Evolutionary conservation across 2,329 filamentous ascomycete genomes (phyloP).

Genomic region (Ophiostoma pallidulum): DNA sequence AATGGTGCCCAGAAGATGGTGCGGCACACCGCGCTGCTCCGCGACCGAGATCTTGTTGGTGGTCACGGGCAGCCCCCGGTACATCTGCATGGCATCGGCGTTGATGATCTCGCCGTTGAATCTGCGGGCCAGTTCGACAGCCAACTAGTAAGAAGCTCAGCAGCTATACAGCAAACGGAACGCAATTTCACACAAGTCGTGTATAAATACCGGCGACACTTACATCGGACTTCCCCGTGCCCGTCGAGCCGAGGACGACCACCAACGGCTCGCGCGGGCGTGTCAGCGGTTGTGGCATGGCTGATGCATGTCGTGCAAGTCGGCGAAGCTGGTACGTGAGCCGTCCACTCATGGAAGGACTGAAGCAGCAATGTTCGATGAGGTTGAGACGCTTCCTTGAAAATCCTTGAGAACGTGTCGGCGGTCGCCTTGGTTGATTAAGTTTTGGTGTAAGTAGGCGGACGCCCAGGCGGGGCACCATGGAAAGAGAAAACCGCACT

Average conservation of each 20-base stretch:
- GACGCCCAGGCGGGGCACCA: no score
- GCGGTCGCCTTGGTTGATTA: no score
- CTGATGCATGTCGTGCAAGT: conserved; percentile 14
- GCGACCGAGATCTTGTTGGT: conserved; percentile 79
- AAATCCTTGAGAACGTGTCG: no score
- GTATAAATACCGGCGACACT: conserved; percentile 14
- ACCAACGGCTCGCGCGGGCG: conserved; percentile 53
- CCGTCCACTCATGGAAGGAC: conserved; percentile 3
- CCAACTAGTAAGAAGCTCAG: conserved; percentile 49
- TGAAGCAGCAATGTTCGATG: no score
- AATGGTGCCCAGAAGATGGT: conserved; percentile 79
- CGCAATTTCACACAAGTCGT: not conserved
- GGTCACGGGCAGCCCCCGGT: conserved; percentile 81
- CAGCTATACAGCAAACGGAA: not conserved
- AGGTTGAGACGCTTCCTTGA: no score
- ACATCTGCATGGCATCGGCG: conserved; percentile 96
- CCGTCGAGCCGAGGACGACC: conserved; percentile 79
- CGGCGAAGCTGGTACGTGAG: not conserved
- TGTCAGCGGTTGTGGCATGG: conserved; percentile 29
- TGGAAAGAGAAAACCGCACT: not conserved
- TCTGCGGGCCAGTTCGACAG: conserved; percentile 71
- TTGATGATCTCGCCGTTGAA: conserved; percentile 95
- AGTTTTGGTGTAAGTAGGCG: no score
- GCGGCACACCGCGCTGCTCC: conserved; percentile 71
- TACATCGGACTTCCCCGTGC: conserved; percentile 89